Percentiles rank a stretch among this genome's conserved stretches.
Evolutionary conservation across 2,329 filamentous ascomycete genomes (phyloP).

Genomic region (Allantophomopsis lycopodina): DNA sequence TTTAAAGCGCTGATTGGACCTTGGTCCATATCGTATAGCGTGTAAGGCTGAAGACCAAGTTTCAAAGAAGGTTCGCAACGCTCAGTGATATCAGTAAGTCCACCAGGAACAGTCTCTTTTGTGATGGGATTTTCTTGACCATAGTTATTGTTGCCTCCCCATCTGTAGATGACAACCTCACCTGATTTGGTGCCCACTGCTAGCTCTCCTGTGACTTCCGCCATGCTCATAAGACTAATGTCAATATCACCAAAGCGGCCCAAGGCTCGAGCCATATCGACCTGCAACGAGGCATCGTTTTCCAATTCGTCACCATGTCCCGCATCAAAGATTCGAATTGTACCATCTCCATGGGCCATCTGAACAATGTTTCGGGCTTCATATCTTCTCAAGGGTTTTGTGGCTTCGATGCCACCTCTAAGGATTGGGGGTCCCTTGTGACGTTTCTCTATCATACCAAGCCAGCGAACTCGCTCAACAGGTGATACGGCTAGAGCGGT

Average conservation of each 20-base stretch:
- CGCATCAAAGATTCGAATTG: constrained; percentile 82
- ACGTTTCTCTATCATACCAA: constrained; percentile 78
- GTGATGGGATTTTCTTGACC: constrained; percentile 45
- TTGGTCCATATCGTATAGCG: constrained; percentile 71
- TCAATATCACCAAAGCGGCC: constrained; percentile 67
- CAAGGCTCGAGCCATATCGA: constrained; percentile 73
- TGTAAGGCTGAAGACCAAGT: constrained; percentile 68
- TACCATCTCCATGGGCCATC: constrained; percentile 81
- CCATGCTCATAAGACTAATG: constrained; percentile 67
- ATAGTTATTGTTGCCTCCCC: constrained; percentile 66
- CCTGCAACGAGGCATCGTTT: constrained; percentile 67
- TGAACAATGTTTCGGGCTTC: constrained; percentile 77
- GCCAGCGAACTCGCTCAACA: constrained; percentile 70
- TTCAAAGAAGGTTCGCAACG: constrained; percentile 61
- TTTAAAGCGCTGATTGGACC: constrained; percentile 69
- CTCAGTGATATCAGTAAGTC: constrained; percentile 59
- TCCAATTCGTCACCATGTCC: constrained; percentile 90
- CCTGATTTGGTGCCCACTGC: constrained; percentile 69
- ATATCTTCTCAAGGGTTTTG: constrained; percentile 58
- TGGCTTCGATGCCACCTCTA: constrained; percentile 63
- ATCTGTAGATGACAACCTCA: constrained; percentile 79
- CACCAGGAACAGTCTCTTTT: constrained; percentile 46
- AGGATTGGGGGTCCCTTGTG: constrained; percentile 66
- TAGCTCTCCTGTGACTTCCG: constrained; percentile 70
- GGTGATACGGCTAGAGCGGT: constrained; percentile 58